Base-by-base conservation (phyloP, 2,329 filamentous ascomycete species). In the Coleophoma eucalyptorum region DNA sequence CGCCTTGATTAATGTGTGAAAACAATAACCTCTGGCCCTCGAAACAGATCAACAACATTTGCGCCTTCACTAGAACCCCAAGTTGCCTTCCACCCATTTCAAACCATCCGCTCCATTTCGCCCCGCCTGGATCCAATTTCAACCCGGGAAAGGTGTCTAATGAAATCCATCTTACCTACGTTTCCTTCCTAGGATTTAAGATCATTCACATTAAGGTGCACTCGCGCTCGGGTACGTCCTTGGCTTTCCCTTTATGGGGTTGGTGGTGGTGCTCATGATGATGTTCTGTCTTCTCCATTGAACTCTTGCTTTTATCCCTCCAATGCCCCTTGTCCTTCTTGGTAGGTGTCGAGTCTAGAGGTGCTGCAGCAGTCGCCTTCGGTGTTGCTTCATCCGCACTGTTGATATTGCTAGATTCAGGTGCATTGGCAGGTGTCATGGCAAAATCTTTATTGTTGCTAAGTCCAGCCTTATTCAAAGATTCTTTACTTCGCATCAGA, bases 141-240 rank as follows among this genome's bases (percentile, higher is more conserved):
- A 5, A 3, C 6, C 26, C 6, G 10, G 26, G 26, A 26, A 26
- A 26, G 26, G 26, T 26, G 10, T 7, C 6, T 26, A 6, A 26
- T 8, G 26, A 26, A 26, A 26, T 26, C 26, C 26, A 8, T 26
- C 26, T 5, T 26, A 26, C 6, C 26, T 8, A 8, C 10, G 26
- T 26, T 5, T 26, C 26, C 6, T 26, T 26, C 5, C 6, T 26
- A 7, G 26, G 10, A 26, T 26, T 5, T 8, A 26, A 26, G 26
- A 26, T 8, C 16, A 10, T 37, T 49, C 57, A 78, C 76, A 78
- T 78, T 47, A 78, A 65, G 10, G 58, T 62, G 58, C 76, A 78
- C 59, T 78, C 75, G 55, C 76, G 68, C 51, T 78, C 76, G 1
- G 71, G 69, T 35, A 72, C 59, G 35, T 55, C 54, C 47, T 63